Conservation (phyloP, 768 basidiomycete species). For the Pholiota conissans region DNA sequence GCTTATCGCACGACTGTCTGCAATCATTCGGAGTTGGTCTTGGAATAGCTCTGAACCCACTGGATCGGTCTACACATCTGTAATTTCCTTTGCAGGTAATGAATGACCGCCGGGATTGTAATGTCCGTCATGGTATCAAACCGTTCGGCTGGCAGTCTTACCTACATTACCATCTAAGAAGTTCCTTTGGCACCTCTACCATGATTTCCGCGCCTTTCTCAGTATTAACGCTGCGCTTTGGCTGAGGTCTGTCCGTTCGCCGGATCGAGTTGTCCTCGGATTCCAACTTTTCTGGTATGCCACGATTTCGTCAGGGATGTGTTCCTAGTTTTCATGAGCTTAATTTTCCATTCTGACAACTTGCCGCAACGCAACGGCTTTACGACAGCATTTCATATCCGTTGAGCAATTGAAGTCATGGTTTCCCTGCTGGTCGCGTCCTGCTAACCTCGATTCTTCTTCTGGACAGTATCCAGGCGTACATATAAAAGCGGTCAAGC, state of each 20-base stretch:
- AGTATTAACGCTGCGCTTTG: conserved; percentile 5
- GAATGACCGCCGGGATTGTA: conserved; percentile 9
- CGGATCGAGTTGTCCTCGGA: conserved; percentile 12
- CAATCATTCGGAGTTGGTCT: not conserved
- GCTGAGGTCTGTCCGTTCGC: not conserved
- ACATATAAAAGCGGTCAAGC: conserved; percentile 6
- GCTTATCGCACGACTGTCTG: not conserved
- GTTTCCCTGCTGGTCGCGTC: conserved; percentile 12
- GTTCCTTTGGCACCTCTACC: conserved; percentile 7
- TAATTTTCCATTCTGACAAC: conserved; percentile 12
- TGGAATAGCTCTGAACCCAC: conserved; percentile 3
- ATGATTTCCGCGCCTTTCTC: conserved; percentile 15
- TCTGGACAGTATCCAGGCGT: not conserved
- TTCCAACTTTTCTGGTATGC: conserved; percentile 2
- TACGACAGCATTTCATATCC: conserved; percentile 25
- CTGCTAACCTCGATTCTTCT: conserved; percentile 4
- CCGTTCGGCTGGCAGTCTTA: conserved; percentile 12
- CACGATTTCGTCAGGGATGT: conserved; percentile 7
- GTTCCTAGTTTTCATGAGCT: conserved; percentile 13
- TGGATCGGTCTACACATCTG: not conserved
- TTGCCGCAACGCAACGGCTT: conserved; percentile 14
- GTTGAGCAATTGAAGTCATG: conserved; percentile 13
- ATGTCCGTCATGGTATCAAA: conserved; percentile 17
- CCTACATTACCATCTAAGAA: conserved; percentile 15
- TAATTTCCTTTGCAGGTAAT: not conserved